These are phyloP conservation scores for Ceratocystis harringtonii DNA, from an alignment of 2,329 filamentous ascomycete genomes.

Conservation along the genomic window DNA sequence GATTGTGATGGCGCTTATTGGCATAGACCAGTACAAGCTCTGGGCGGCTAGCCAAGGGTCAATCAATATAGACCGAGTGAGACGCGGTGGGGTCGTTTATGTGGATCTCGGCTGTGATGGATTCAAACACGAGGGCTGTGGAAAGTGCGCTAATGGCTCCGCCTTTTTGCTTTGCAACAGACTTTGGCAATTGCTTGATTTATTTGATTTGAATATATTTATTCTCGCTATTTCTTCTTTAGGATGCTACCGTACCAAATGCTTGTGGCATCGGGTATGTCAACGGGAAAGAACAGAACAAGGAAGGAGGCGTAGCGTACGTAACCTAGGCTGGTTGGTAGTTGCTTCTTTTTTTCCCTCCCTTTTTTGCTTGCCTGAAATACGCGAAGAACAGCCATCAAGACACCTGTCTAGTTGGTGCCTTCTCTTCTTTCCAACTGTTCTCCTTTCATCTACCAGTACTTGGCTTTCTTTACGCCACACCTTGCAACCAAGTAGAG, in stretches of 20 bases:
- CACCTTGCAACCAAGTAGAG: background rate
- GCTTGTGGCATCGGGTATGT: background rate
- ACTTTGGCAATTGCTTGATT: too few relatives aligned
- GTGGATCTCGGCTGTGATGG: background rate
- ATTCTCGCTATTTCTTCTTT: background rate
- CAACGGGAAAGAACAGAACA: background rate
- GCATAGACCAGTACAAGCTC: conserved; percentile 8
- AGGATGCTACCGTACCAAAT: background rate
- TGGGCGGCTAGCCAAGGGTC: conserved; percentile 3
- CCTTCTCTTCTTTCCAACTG: background rate
- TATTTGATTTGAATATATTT: too few relatives aligned
- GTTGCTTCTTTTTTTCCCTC: too few relatives aligned
- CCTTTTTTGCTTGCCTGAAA: background rate
- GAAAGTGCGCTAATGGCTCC: background rate
- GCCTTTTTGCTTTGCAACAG: background rate
- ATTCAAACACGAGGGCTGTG: too few relatives aligned
- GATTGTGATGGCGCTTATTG: conserved; percentile 8
- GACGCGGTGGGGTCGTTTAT: background rate
- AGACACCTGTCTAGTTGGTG: background rate
- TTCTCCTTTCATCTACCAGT: background rate
- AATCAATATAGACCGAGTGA: background rate
- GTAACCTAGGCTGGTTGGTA: too few relatives aligned
- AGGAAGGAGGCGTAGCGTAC: background rate
- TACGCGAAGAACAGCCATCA: background rate
- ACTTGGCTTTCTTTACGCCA: background rate